Evolutionary conservation across 768 basidiomycete species (phyloP), one percentile per base, ranked within the genome.

Genomic region (Kwoniella europaea): DNA sequence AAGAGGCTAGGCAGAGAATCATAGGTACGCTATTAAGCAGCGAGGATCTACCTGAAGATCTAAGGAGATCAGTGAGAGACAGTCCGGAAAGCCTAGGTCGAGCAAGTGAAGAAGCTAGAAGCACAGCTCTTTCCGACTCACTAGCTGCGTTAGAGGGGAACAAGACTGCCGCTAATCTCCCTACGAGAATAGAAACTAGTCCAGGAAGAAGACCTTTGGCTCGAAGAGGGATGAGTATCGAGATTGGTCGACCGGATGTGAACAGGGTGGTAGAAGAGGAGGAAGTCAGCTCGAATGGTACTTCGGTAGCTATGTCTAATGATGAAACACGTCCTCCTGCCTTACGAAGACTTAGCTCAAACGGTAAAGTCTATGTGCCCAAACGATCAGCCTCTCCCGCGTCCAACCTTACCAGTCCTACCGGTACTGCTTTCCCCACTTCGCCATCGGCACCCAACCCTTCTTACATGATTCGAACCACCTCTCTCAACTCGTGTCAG

Each of bases 131-230:
- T 5, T 63, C 57, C n/a, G 59, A 68, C 18, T 78, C 76, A 12
- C 64, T 80, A 15, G 76, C 75, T 56, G 72, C 79, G 1, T 68
- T 80, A 6, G 79, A 80, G 63, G 79, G 79, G 5, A 27, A 44
- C 12, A 29, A 71, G 61, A 20, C 27, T 9, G 43, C 41, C 13
- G 35, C 4, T n/a, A 16, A 9, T 12, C n/a, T 59, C 1, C 53
- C 65, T 43, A 42, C 44, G 2, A 10, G 56, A 24, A 46, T 42
- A 41, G 65, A 69, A 20, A 24, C 64, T 12, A 73, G 62, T 58
- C 71, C 74, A 7, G 46, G 60, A 9, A 68, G 59, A 27, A 18
- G 63, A 43, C 29, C 57, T 12, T 9, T 50, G 15, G 57, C 58
- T 43, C 46, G 63, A n/a, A 22, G 56, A 64, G 35, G 53, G 18